phyloP scores from a whole-genome alignment of 768 basidiomycete genomes.

The Sarcodon aspratus region DNA sequence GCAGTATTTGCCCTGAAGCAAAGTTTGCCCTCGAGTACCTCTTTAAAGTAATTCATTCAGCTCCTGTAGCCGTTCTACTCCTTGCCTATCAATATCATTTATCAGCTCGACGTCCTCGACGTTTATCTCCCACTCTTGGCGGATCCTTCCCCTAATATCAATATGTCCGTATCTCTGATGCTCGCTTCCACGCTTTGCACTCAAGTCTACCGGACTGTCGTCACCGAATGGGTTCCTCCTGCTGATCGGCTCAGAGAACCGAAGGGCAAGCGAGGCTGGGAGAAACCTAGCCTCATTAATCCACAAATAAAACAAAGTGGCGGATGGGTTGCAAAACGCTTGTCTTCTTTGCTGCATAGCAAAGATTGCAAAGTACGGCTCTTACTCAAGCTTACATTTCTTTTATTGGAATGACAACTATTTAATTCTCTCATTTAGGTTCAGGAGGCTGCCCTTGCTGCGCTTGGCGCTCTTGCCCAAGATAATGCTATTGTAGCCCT shows the following conservation, averaged over 20 bases:
- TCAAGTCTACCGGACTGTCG: constrained; percentile 32
- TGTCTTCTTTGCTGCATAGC: constrained; percentile 35
- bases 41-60: constrained; percentile 36
- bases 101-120: constrained; percentile 50
- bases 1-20: constrained; percentile 35
- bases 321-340: constrained; percentile 46
- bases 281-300: constrained; percentile 37
- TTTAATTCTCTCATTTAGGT: constrained; percentile 25
- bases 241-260: constrained; percentile 41
- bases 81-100: constrained; percentile 2
- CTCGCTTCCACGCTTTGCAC: constrained; percentile 40
- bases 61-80: neutral
- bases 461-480: constrained; percentile 53
- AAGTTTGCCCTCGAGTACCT: constrained; percentile 45
- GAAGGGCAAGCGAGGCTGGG: constrained; percentile 63
- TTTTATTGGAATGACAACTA: neutral
- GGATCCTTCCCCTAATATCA: constrained; percentile 27
- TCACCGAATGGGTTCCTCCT: constrained; percentile 55
- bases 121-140: constrained; percentile 54
- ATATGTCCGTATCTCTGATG: constrained; percentile 46
- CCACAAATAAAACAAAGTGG: constrained; percentile 30
- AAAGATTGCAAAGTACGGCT: constrained; percentile 43
- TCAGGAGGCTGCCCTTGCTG: constrained; percentile 55
- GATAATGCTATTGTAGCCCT: constrained; percentile 46
- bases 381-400: neutral